A percentile compares a stretch with the other conserved stretches of the same genome.
phyloP scores from a whole-genome alignment of 495 filamentous ascomycete species.

The Paragyromitra xinjiangensis region DNA sequence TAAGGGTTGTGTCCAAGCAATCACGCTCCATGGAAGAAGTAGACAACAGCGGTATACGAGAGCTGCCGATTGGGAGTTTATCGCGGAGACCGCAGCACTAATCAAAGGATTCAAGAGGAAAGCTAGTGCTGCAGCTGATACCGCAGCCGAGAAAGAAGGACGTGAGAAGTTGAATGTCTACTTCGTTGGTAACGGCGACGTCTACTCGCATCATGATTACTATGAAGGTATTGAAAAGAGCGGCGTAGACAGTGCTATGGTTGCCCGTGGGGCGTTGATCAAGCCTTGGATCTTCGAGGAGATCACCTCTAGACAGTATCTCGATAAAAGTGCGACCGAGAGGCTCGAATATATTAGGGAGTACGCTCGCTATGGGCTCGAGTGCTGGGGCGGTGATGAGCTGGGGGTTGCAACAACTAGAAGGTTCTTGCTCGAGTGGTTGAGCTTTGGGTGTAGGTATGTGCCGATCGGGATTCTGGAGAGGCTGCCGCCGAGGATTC shows the following conservation, averaged over 20 bases:
- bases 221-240: slow-evolving; percentile 76
- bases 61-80: slow-evolving; percentile 90
- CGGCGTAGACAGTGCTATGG: slow-evolving; percentile 87
- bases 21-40: slow-evolving; percentile 92
- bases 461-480: slow-evolving; percentile 89
- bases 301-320: slow-evolving; percentile 87
- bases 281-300: slow-evolving; percentile 99
- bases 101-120: slow-evolving; percentile 78
- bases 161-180: slow-evolving; percentile 70
- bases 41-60: slow-evolving; percentile 93
- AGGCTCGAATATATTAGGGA: slow-evolving; percentile 84
- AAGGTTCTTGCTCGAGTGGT: slow-evolving; percentile 90
- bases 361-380: slow-evolving; percentile 87
- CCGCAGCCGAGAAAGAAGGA: slow-evolving; percentile 75
- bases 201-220: slow-evolving; percentile 92
- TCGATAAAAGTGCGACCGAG: slow-evolving; percentile 91
- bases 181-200: slow-evolving; percentile 96
- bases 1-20: slow-evolving; percentile 85
- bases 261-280: slow-evolving; percentile 87
- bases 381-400: slow-evolving; percentile 95
- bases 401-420: slow-evolving; percentile 86
- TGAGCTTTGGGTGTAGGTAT: slow-evolving; percentile 86
- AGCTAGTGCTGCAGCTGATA: slow-evolving; percentile 73
- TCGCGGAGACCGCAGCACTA: slow-evolving; percentile 84
- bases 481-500: slow-evolving; percentile 81